Base-by-base conservation (phyloP, 805 yeast species). In the Yamadazyma tumulicola region DNA sequence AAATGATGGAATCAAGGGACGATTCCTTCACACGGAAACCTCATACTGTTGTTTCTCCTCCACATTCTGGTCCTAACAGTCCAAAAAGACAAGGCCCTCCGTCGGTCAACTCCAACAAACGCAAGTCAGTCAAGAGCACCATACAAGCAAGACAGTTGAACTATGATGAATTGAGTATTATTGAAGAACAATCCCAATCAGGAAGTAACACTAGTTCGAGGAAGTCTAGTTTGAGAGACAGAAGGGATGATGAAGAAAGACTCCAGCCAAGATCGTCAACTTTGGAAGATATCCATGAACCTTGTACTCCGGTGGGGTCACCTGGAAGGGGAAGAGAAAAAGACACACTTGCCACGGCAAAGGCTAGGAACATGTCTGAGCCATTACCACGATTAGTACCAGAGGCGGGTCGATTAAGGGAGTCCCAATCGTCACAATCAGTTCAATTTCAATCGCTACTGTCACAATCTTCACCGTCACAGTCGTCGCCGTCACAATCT, bases 121-220 rank as follows among this genome's bases (percentile, higher is more conserved):
- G 56, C 13, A 59, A 57, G 32, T 46, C 58, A 8, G 52, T 51
- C 33, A 57, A 51, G 31, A 40, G 50, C 6, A 48, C 43, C 2
- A 34, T 47, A 12, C 49, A 45, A 26, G 40, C 51, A 8, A 46
- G 46, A 13, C 19, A 43, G 1, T 34, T 52, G 32, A 52, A 57
- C 1, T 49, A 43, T 12, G 71, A 66, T 41, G 69, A 57, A 29
- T 54, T 67, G 32, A 67, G 73, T 43, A 56, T 66, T 26, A 67
- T 67, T 13, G 71, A 67, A 42, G 73, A 67, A 37, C 58, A 50
- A 19, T 57, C 68, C 2, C 58, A 50, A 19, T 57, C 68, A 2
- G 22, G 31, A 8, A 41, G 43, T 19, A 46, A 38, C 19, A 53
- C 45, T 3, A 49, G 54, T 32, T 61, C 69, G 4, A 51, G 70